Percentiles rank a stretch among this genome's conserved stretches.
phyloP scores from a whole-genome alignment of 2,329 filamentous ascomycete genomes.

The Cladophialophora exuberans region DNA sequence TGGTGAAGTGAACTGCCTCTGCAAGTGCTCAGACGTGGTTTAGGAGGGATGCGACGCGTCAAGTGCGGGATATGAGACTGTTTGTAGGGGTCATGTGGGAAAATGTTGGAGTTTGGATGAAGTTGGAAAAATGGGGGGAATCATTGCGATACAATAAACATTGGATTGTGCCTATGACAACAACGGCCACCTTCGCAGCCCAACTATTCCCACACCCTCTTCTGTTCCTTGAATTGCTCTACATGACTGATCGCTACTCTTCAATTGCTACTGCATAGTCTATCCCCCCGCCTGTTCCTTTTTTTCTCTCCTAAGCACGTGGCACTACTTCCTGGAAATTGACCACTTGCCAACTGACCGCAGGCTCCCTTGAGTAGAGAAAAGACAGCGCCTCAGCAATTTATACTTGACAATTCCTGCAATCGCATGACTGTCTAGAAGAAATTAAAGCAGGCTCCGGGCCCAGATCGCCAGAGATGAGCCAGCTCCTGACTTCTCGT shows the following conservation, averaged over 20 bases:
- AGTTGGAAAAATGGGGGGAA: not conserved
- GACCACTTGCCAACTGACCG: too few relatives aligned
- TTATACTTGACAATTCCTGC: not conserved
- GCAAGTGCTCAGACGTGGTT: not conserved
- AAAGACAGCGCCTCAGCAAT: too few relatives aligned
- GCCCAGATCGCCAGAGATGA: slow-evolving; percentile 56
- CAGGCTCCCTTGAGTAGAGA: too few relatives aligned
- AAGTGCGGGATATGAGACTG: not conserved
- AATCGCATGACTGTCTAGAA: slow-evolving; percentile 20
- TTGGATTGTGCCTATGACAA: slow-evolving; percentile 15
- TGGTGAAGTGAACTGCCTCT: not conserved
- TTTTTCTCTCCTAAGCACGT: not conserved
- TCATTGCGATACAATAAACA: slow-evolving; percentile 14
- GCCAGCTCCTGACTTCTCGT: slow-evolving; percentile 72
- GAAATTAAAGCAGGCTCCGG: slow-evolving; percentile 10
- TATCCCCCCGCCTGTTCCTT: not conserved
- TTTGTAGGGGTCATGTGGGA: not conserved
- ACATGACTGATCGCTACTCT: not conserved
- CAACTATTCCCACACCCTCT: not conserved
- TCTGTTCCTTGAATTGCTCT: not conserved
- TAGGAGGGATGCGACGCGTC: slow-evolving; percentile 7
- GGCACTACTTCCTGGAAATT: not conserved
- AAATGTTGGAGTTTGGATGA: not conserved
- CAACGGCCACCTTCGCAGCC: not conserved
- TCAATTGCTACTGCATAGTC: not conserved